Base-by-base conservation (phyloP, 1,139 yeast genomes). In the Kluyveromyces sp. region DNA sequence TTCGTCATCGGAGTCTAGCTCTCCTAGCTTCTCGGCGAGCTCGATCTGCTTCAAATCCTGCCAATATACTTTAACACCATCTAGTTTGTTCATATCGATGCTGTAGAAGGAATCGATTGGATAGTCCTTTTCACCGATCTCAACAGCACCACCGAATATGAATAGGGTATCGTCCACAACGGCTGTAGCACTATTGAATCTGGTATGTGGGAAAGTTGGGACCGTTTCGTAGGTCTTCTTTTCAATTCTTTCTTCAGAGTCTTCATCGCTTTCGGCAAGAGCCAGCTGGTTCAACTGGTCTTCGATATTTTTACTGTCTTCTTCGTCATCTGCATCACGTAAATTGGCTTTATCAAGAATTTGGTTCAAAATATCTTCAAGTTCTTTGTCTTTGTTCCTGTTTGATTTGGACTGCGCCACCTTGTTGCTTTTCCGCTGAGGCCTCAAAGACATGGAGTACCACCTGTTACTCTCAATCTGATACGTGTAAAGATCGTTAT, bases 111-210 rank as follows among this genome's bases (percentile, higher is more conserved):
- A 83, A 60, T 92, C 95, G 52, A 92, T 73, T 43, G 78, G 77
- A 60, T 74, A 85, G 60, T 92, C 98, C 48, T 75, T 80, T 43
- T 89, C 97, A 4, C 89, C 95, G 38, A 75, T 68, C 64, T 92
- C 98, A 77, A 81, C 92, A 28, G 82, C 77, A 55, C 98, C 98
- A 22, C 97, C 96, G 59, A 76, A 88, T n/a, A 92, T 82, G 61
- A 80, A 92, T 46, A 88, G 70, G 0, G 74, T 73, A 60, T 92
- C 97, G 55, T 85, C 95, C 31, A 84, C 80, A 1, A 92, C 95
- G 48, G 94, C 81, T 3, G 89, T 77, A 2, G 92, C 69, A 3
- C 96, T 81, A 58, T 92, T 89, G 69, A 88, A 92, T 57, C 97
- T 72, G 4, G 92, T 79, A 58, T 92, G 97, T 1, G 97, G 97